Base-by-base conservation (phyloP, 768 basidiomycete genomes). In the Leucocoprinus sp. region DNA sequence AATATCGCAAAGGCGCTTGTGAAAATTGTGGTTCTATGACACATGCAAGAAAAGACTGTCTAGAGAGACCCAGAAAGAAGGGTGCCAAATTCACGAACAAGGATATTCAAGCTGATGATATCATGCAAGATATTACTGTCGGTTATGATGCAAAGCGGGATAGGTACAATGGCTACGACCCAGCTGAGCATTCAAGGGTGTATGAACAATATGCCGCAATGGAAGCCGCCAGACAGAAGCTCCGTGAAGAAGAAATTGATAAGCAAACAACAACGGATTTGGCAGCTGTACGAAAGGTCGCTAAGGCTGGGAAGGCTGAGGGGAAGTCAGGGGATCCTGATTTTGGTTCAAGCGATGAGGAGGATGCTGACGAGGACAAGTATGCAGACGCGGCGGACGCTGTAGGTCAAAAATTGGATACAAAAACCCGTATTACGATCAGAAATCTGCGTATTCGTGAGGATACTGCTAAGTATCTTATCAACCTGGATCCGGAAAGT, bases 1-100 rank as follows among this genome's bases (percentile, higher is more conserved):
- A 98, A 64, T 99, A 85, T 60, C 79, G 96, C 52, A 93, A 95
- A 60, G 96, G 96, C 26, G 96, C 96, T 22, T 99, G 96, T 69
- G 93, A 97, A 69, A 99, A 99, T 59, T 99, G 96, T 53, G 96
- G 96, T 48, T 88, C 96, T 14, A 84, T 97, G 75, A 90, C 92
- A 0, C 96, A 99, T 69, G 84, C 86, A 62, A 76, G 71, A 50
- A 70, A 77, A 57, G 96, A 99, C 60, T 99, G 96, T 63, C 74
- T 98, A 37, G 96, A 99, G 63, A 82, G 96, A 48, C 96, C 96
- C 29, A 80, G 96, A 48, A 93, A 90, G 72, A 89, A 89, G 60
- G 95, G 95, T 34, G 96, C 96, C 39, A 96, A 83, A 64, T 98
- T 71, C 61, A 90, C 93, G 38, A 85, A 84, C 65, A 84, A 78